Base-by-base conservation (phyloP, 768 basidiomycete genomes). In the Suillus subaureus region DNA sequence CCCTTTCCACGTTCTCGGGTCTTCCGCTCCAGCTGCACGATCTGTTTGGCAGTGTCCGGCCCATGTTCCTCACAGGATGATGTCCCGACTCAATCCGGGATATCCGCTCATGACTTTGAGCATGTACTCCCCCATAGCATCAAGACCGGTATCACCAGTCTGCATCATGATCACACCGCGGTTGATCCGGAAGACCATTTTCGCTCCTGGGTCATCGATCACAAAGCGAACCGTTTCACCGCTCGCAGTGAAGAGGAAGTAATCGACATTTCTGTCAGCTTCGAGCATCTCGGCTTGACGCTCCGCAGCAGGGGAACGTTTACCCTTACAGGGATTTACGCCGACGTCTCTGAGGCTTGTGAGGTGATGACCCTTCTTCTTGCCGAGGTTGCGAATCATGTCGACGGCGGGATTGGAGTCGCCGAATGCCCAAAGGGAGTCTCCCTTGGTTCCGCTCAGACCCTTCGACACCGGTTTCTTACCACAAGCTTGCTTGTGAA, bases 391-490 rank as follows among this genome's bases (percentile, higher is more conserved):
- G 7, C 56, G 26, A 16, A 61, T 33, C n/a, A 69, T 9, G 21
- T 66, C 40, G 8, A 51, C 61, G 8, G 64, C 40, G n/a, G 70
- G 47, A 28, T 57, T 12, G 9, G 51, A 52, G 26, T 52, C 55
- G 15, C 62, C 31, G 47, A 51, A 61, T 39, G 26, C 42, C 70
- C 69, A 72, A 42, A 61, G 54, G 5, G 16, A 58, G 61, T 72
- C 70, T n/a, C 64, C 61, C 16, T 54, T 67, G n/a, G 72, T 71
- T 33, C 70, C 72, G 2, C 28, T 63, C 33, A 72, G 70, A 60
- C 63, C 56, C 58, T 71, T 72, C 26, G 70, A 61, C 1, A 70
- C 60, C 28, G 62, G 62, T 35, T 68, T 56, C 55, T 71, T 73
- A 26, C 70, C 69, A 55, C 70, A 71, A 31, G 67, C 37, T 47